Evolutionary conservation across 768 basidiomycete genomes (phyloP), one percentile per base, ranked within the genome.

Genomic region (Mrakia gelida): DNA sequence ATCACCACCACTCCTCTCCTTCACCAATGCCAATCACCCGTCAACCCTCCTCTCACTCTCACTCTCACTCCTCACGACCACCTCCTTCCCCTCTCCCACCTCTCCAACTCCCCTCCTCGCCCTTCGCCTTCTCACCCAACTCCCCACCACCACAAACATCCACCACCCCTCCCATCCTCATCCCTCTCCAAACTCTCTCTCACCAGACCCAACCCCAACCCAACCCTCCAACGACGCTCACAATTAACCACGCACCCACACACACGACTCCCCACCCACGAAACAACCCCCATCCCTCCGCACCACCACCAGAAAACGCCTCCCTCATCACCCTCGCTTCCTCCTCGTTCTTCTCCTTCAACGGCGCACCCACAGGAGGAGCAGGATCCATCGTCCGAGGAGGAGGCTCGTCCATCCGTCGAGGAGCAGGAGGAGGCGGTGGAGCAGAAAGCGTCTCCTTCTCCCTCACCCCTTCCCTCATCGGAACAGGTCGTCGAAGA

Each of bases 211-310:
- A 38, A 38, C 3, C 38, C 38, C 38, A 38, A 3, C 8, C 38
- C 15, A 45, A 67, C 34, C 21, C 30, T 23, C 26, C 70, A 5
- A 18, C 21, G 9, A 18, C 65, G 1, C 34, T 23, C 32, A 21
- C 7, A 9, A 21, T 56, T 21, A 56, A 23, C 26, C 93, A 95
- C 82, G 93, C 93, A 13, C 96, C 95, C 0, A 88, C 92, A 52
- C 94, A 96, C 83, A 94, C 94, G 0, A 86, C 89, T n/a, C 94
- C 93, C 75, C 94, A 98, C 85, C 95, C 96, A 15, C 89, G 94
- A 67, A 93, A 97, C 84, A 99, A 99, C 82, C 96, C 96, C 0
- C 90, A 92, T 32, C 96, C 97, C 32, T 91, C 92, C 23, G 93
- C 93, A 9, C 92, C 93, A 30, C 95, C 96, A 0, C 86, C 90